Percentiles rank a stretch among this genome's conserved stretches.
Evolutionary conservation across 1,284 basidiomycete species (phyloP).

Genomic region (Malassezia dermatis): DNA sequence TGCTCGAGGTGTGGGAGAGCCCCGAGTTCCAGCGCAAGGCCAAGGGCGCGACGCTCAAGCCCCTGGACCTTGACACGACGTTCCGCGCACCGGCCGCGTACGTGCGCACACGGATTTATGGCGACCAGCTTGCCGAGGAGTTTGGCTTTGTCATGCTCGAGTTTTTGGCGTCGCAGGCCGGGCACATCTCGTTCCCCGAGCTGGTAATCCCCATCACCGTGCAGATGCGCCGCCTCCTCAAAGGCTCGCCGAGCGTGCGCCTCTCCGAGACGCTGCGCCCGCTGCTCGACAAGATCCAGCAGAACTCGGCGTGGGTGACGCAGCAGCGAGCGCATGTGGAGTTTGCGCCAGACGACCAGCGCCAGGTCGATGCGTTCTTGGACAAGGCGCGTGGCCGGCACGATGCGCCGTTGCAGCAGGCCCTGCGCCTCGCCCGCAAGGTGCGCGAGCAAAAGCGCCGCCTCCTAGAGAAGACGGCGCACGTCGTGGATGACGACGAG

Average conservation of each 20-base stretch:
- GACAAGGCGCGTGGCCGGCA: slow-evolving; percentile 19
- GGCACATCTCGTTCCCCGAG: slow-evolving; percentile 74
- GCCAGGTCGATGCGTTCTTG: slow-evolving; percentile 21
- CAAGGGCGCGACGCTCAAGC: slow-evolving; percentile 77
- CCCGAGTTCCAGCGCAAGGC: slow-evolving; percentile 65
- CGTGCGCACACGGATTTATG: slow-evolving; percentile 74
- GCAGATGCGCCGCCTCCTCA: slow-evolving; percentile 35
- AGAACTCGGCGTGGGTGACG: slow-evolving; percentile 31
- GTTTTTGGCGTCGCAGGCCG: slow-evolving; percentile 57
- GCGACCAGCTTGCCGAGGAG: slow-evolving; percentile 75
- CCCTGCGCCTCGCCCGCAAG: slow-evolving; percentile 38
- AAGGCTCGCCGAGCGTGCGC: slow-evolving; percentile 30
- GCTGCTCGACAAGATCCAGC: slow-evolving; percentile 37
- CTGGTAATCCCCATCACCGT: slow-evolving; percentile 73
- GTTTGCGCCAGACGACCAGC: slow-evolving; percentile 35
- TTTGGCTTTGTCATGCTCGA: slow-evolving; percentile 64
- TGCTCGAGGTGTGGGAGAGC: slow-evolving; percentile 76
- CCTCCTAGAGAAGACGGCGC: slow-evolving; percentile 30
- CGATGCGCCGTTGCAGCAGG: slow-evolving; percentile 39
- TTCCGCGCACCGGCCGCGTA: slow-evolving; percentile 83
- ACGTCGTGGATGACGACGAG: slow-evolving; percentile 25
- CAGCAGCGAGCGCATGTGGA: slow-evolving; percentile 32
- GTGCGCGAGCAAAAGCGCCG: slow-evolving; percentile 40
- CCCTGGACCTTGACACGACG: slow-evolving; percentile 75
- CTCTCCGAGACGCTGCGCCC: slow-evolving; percentile 25